Evolutionary conservation across 2,329 filamentous ascomycete species (phyloP), one percentile per base, ranked within the genome.

Genomic region (Fusarium sp.): DNA sequence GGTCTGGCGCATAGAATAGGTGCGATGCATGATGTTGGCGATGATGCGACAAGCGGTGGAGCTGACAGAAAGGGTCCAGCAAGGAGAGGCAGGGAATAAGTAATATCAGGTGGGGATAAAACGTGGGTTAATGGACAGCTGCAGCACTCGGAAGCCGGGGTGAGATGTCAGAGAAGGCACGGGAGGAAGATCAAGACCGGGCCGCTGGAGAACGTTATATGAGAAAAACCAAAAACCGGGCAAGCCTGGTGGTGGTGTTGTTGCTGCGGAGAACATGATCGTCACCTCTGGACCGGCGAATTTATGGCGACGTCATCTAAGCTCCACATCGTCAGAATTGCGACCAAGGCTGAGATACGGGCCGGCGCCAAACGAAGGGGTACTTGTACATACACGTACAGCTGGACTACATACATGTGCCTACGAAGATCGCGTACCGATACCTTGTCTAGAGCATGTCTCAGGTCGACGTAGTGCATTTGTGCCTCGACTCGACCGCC

Each of bases 1-100:
- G 83, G 93, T 92, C 84, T 97, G 93, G 91, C 96, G 95, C 96
- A 98, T 97, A 77, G 94, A 97, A 83, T 98, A 99, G 73, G 96
- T 98, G 82, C 95, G 94, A 89, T 99, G 96, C 95, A 99, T 99
- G 61, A 68, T 84, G 83, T 43, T 70, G 59, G 59, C 66, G 65
- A 48, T 71, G 70, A 63, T 74, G 62, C 60, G 74, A 70, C 48
- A 56, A 54, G 65, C 51, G 48, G 71, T 71, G 71, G 73, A 68
- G 73, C 54, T 67, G 65, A 68, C 46, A 64, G 58, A 65, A 64
- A 62, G 56, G 61, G 64, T 66, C 60, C 44, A 48, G 44, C 51
- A 53, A 59, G 63, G 58, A 67, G 53, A 61, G 40, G 53, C 64
- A 73, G 64, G 73, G 68, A 56, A 73, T 66, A 71, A 54, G 27